Base-by-base conservation (phyloP, 2,329 filamentous ascomycete species). In the Fonsecaea nubica region DNA sequence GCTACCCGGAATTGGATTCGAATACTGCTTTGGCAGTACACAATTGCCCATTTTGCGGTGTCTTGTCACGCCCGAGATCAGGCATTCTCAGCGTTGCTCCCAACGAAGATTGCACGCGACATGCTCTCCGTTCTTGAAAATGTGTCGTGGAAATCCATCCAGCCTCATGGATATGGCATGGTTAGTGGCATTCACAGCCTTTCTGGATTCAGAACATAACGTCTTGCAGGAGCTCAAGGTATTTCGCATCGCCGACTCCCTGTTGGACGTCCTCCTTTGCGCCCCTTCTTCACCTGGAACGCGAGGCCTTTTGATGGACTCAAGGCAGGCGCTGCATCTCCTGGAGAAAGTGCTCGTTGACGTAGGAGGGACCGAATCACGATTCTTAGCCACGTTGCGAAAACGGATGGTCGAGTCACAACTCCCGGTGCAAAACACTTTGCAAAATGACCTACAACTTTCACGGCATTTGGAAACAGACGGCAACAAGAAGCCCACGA, bases 161-260 rank as follows among this genome's bases (percentile, higher is more conserved):
- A 61, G 42, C 58, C 58, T 30, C 58, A 61, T 15, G 58, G 58
- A 15, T 61, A 61, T 53, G 58, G 58, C 58, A 61, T 61, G 58
- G 58, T 61, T 38, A 53, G 58, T 61, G 13, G 42, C 33, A 4
- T 33, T 12, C 35, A 25, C 12, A 33, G 10, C 3, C 15, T 18
- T 2, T 48, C 12, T 18, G 13, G 30, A 2, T 9, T 25, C 12
- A 21, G 33, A 45, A 48, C 12, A n/a, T 59, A 50, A 52, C 38
- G 35, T 36, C n/a, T 40, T 36, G n/a, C 36, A 63, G 61, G 61
- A 63, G 52, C 61, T 57, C n/a, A 63, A 63, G 30, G 45, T 58
- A 21, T 63, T 63, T 32, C 53, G 54, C 8, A 52, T 57, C n/a
- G 61, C 61, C 6, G 61, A 58, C 53, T 63, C 38, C 5, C 18